Evolutionary conservation across 2,329 filamentous ascomycete species (phyloP).

Genomic region (Bipolaris cookei): DNA sequence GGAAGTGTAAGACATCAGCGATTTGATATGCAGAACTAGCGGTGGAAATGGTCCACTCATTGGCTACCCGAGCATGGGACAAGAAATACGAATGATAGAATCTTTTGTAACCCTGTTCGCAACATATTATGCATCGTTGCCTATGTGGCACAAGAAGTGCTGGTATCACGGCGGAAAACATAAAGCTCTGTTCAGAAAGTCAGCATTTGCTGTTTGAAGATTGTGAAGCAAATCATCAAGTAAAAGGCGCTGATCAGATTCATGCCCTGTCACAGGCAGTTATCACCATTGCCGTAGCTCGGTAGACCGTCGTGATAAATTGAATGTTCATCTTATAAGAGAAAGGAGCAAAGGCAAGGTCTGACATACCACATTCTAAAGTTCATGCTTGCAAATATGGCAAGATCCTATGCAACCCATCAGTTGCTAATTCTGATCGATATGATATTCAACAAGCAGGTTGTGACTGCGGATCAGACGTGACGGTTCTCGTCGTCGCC

Average conservation of each 20-base stretch:
- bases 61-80: no score
- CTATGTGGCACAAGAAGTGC: background rate
- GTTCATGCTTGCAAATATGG: background rate
- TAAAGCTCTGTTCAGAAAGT: constrained; percentile 5
- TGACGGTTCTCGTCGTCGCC: constrained; percentile 56
- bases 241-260: constrained; percentile 36
- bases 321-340: constrained; percentile 51
- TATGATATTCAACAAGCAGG: constrained; percentile 8
- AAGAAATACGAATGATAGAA: background rate
- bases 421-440: constrained; percentile 10
- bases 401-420: constrained; percentile 10
- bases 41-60: background rate
- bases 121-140: background rate
- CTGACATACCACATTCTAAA: constrained; percentile 4
- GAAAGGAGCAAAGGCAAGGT: background rate
- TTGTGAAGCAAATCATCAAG: background rate
- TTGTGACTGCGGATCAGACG: constrained; percentile 36
- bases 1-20: background rate
- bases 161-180: background rate
- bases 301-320: constrained; percentile 85
- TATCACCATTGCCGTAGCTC: constrained; percentile 82
- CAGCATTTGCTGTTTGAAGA: constrained; percentile 11
- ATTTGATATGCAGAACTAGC: background rate
- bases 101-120: background rate
- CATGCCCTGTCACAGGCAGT: constrained; percentile 75